Evolutionary conservation across 1,284 basidiomycete species (phyloP).

Genomic region (Malassezia slooffiae): DNA sequence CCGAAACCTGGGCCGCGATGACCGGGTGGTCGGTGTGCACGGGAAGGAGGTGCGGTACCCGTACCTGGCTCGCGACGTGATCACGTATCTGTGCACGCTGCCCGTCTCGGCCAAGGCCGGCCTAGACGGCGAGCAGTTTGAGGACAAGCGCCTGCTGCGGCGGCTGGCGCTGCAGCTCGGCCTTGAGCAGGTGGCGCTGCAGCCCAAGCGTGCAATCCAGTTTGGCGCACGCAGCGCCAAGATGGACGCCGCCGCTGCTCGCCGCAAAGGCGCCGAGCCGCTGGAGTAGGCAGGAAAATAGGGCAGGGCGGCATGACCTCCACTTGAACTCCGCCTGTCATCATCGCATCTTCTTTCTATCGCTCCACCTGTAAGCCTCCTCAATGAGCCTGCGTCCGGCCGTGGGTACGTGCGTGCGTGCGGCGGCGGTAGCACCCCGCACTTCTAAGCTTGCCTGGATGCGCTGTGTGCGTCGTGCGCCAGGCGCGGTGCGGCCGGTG

Average conservation of each 20-base stretch:
- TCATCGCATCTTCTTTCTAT: too few species aligned
- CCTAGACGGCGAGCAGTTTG: constrained; percentile 15
- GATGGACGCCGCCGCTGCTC: constrained; percentile 56
- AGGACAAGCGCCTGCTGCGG: constrained; percentile 75
- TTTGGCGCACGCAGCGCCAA: constrained; percentile 83
- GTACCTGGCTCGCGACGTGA: constrained; percentile 25
- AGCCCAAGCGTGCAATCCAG: constrained; percentile 87
- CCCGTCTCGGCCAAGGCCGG: constrained; percentile 73
- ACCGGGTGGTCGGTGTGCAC: constrained; percentile 75
- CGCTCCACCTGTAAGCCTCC: too few species aligned
- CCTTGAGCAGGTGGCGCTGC: constrained; percentile 52
- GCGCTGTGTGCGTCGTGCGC: too few species aligned
- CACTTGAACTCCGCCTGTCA: too few species aligned
- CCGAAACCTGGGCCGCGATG: constrained; percentile 85
- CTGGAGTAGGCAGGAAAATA: neutral
- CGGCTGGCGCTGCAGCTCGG: constrained; percentile 20
- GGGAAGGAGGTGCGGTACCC: constrained; percentile 63
- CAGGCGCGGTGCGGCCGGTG: too few species aligned
- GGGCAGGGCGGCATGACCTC: too few species aligned
- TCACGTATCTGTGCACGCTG: constrained; percentile 53
- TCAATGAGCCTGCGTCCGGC: too few species aligned
- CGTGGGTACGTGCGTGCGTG: too few species aligned
- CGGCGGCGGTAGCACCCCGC: too few species aligned
- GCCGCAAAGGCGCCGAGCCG: constrained; percentile 28
- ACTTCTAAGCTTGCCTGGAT: too few species aligned